A percentile compares a stretch with the other conserved stretches of the same genome.
Conservation (phyloP, 495 filamentous ascomycete genomes). For the Cercophora samala region DNA sequence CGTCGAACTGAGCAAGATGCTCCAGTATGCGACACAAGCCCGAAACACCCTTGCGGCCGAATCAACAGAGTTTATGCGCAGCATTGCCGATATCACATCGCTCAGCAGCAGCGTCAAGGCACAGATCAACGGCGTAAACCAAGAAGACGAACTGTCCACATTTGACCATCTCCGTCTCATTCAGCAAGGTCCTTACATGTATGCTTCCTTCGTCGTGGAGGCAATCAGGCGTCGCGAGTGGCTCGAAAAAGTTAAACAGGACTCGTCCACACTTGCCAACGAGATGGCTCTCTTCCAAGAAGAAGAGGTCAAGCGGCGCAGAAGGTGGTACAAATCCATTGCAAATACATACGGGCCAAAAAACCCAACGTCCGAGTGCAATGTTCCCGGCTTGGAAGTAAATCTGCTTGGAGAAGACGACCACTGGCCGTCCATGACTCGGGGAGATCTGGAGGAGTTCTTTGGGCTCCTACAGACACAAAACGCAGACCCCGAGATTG, state of each 20-base stretch:
- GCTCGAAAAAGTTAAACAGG: conserved; percentile 79
- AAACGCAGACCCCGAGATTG: conserved; percentile 44
- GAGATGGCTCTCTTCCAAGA: conserved; percentile 88
- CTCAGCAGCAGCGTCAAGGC: conserved; percentile 64
- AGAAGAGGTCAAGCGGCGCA: conserved; percentile 82
- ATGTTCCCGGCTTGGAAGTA: conserved; percentile 74
- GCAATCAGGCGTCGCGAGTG: conserved; percentile 83
- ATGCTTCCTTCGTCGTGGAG: conserved; percentile 84
- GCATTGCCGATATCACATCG: conserved; percentile 73
- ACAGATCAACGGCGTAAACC: conserved; percentile 66
- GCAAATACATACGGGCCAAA: conserved; percentile 53
- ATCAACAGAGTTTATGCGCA: conserved; percentile 69
- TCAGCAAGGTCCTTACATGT: conserved; percentile 77
- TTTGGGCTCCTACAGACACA: conserved; percentile 56
- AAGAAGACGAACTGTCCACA: conserved; percentile 63
- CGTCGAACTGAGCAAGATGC: conserved; percentile 69
- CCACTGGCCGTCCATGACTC: conserved; percentile 65
- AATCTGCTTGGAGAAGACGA: conserved; percentile 78
- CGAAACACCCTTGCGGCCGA: conserved; percentile 57
- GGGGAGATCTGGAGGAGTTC: conserved; percentile 65
- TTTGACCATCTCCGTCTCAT: conserved; percentile 75
- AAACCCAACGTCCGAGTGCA: conserved; percentile 35
- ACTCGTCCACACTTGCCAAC: conserved; percentile 80
- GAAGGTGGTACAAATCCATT: conserved; percentile 84
- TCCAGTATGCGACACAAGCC: conserved; percentile 61